Evolutionary conservation across 2,329 filamentous ascomycete species (phyloP), one percentile per base, ranked within the genome.

Genomic region (Talaromyces sp.): DNA sequence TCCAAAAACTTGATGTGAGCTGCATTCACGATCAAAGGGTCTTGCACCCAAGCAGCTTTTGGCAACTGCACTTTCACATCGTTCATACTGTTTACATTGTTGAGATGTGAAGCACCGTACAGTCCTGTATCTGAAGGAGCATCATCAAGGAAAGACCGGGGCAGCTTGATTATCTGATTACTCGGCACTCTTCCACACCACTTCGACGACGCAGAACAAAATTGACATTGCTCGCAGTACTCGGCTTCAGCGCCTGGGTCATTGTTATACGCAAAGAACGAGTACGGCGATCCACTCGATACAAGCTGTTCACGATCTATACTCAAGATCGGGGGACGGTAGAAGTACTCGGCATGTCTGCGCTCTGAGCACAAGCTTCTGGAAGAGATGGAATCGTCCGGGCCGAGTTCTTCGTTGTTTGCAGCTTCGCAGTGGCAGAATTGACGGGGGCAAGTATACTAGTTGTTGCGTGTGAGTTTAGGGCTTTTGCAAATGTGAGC

Each of bases 321-420:
- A 39, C 60, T 67, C 67, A 69, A 73, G 12, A 74, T 68, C 1
- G 72, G 70, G 35, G 72, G 72, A 21, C 73, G 69, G 62, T 70
- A 67, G 54, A 72, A 69, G 60, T 76, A 75, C 52, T 72, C 67
- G 1, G 67, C 71, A 63, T 70, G 72, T 23, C 73, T 71, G 63
- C 72, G 69, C 56, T 63, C 68, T 25, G 65, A 58, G 35, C 72
- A 61, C 8, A 71, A 71, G 52, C 68, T 69, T 18, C 66, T 64
- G 8, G 66, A 57, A 16, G 58, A 66, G 8, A 65, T 64, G 21
- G 61, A 50, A 39, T 66, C 66, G 5, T 64, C 55, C 5, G 40
- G 48, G 8, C 31, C 57, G 21, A 42, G 11, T 42, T 58, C 46
- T 18, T 64, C 63, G 39, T 37, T 59, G 35, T 64, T 62, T 16